Base-by-base conservation (phyloP, 768 basidiomycete species). In the button mushroom (Agaricus bisporus) region DNA sequence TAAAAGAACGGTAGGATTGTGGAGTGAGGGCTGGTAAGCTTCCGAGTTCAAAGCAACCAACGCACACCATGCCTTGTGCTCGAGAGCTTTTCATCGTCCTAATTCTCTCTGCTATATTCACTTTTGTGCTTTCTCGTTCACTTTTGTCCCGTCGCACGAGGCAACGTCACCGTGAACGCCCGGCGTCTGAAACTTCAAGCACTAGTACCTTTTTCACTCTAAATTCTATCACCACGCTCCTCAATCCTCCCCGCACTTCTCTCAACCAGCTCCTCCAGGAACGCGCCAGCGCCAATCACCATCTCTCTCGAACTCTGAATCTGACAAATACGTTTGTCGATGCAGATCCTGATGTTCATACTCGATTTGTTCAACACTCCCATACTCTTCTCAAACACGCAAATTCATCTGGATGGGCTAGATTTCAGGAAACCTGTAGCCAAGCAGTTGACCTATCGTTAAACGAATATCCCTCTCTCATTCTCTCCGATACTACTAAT, bases 291-390 rank as follows among this genome's bases (percentile, higher is more conserved):
- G 62, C 75, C 3, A 77, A 77, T 44, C 46, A 58, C 37, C 65
- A 71, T 2, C 62, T 77, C 0, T 53, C 66, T 22, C 60, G 57
- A 4, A 70, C 72, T 0, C 68, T 77, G 17, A 49, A 56, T 4
- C 54, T 76, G 3, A 71, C 76, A 0, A 84, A 76, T 44, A 79
- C 82, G 0, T 84, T 84, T 38, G 81, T 83, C 25, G 76, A 71
- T 39, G 35, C 49, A 0, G 68, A 76, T 3, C 11, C 55, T 0
- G 51, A 25, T 7, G 56, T 74, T 3, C 77, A 82, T 55, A 60
- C 54, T 26, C 47, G 35, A 1, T 79, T 76, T 53, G 61, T 68
- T 29, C 44, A 55, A 1, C 58, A 56, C 6, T 71, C 73, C 1
- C 60, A 44, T 1, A 52, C 38, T 1, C 64, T 75, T 1, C 60